Evolutionary conservation across 2,329 filamentous ascomycete genomes (phyloP).

Genomic region (Graphiopsis chlorocephala): DNA sequence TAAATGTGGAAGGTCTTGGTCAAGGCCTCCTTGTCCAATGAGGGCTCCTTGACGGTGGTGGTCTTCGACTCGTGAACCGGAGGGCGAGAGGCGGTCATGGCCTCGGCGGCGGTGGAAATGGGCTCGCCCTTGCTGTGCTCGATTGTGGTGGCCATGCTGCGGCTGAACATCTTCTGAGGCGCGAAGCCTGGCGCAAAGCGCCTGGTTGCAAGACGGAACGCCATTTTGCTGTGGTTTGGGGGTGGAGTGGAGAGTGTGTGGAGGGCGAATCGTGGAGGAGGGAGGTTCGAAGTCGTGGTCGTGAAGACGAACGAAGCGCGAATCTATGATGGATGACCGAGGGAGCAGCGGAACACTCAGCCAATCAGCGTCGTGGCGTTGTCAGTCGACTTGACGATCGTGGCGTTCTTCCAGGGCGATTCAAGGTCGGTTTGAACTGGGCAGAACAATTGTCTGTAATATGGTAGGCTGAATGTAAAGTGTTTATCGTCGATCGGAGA

Average conservation of each 20-base stretch:
- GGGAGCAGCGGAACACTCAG: not conserved
- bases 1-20: slow-evolving; percentile 98
- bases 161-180: slow-evolving; percentile 31
- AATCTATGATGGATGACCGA: slow-evolving; percentile 2
- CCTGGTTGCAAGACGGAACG: slow-evolving; percentile 36
- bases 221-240: slow-evolving; percentile 28
- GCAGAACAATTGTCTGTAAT: not conserved
- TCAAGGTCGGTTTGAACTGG: not conserved
- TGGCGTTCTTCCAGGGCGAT: not conserved
- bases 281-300: slow-evolving; percentile 8
- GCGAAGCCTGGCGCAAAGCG: slow-evolving; percentile 31
- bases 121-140: slow-evolving; percentile 35
- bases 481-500: not conserved
- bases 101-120: slow-evolving; percentile 30
- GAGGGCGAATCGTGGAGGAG: slow-evolving; percentile 3
- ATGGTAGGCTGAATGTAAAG: not conserved
- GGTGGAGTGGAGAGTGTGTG: slow-evolving; percentile 23
- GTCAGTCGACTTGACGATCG: not conserved
- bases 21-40: slow-evolving; percentile 54
- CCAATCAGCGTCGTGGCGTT: not conserved
- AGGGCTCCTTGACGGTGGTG: slow-evolving; percentile 61
- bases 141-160: slow-evolving; percentile 37
- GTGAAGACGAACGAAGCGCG: not conserved
- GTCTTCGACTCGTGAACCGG: slow-evolving; percentile 52
- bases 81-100: slow-evolving; percentile 31